Base-by-base conservation (phyloP, 352 stramenopile species). In the Globisporangium paroecandrum region DNA sequence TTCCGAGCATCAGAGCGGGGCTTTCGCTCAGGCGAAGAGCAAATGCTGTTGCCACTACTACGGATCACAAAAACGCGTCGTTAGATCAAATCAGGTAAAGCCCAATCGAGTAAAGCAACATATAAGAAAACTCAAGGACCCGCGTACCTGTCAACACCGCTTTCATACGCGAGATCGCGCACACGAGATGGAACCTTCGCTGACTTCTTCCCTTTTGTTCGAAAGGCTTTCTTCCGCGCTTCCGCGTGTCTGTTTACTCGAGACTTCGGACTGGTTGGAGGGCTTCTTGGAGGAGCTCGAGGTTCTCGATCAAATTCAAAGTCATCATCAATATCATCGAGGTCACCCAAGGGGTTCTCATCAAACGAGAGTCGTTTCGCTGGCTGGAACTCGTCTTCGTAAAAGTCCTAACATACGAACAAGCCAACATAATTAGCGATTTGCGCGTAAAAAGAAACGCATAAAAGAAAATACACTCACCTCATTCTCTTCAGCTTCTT, bases 281-380 rank as follows among this genome's bases (percentile, higher is more conserved):
- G 82, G 43, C 78, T 93, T 66, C 78, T 73, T 20, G 75, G 64
- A 22, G 78, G 69, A 25, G 69, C 67, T 25, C 76, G 78, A 57
- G 77, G 76, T 56, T 95, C 87, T 22, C 88, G 70, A 71, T 97
- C 89, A 70, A 97, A 97, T 59, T 95, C 89, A 62, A 95, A 95
- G 62, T 97, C 89, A 60, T 97, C 89, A 66, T 97, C 89, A 29
- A 75, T 74, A 70, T 97, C 89, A 54, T 96, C 89, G 15, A 72
- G 38, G 71, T 96, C 89, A 38, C 79, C 87, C 58, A 91, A 71
- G 1, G 76, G 69, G 43, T 88, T 89, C 41, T 95, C 89, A 55
- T 94, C 87, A 64, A 94, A 95, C 3, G 85, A 94, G 20, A 72
- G 71, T n/a, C 79, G 76, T 66, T 94, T 96, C 3, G 69, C 61